Base-by-base conservation (phyloP, 2,329 filamentous ascomycete species). In the Ophiocordyceps robertsii region DNA sequence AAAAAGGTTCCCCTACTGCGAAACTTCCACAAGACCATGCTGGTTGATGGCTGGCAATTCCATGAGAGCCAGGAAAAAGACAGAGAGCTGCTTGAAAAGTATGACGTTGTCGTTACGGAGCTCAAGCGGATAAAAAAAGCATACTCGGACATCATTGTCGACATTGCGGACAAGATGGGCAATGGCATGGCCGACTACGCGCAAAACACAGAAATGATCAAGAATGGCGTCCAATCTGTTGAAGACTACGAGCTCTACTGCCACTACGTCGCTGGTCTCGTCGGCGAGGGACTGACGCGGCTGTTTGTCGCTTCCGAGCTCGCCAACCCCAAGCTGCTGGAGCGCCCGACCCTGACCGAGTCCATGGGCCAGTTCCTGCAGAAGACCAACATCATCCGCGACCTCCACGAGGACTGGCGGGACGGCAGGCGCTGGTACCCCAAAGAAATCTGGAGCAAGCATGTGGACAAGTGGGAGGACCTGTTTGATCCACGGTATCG, bases 101-200 rank as follows among this genome's bases (percentile, higher is more conserved):
- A 98, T 60, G 80, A 95, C 60, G 76, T 82, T 44, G 80, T 98
- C 48, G 75, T 95, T 50, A 69, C 74, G 44, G 90, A 98, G 70
- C 85, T 90, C 63, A 86, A 84, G 69, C 83, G 84, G 64, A 70
- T 95, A 63, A 93, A 95, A 69, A 76, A 80, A 39, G 77, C 75
- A 43, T 96, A 98, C 67, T 77, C 75, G 61, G 75, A 72, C 7
- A 89, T 96, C 57, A 92, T 98, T 64, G 82, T 82, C 64, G 90
- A 96, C 54, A 95, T 96, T 57, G 87, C 88, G 29, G 70, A 80
- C 56, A 84, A 87, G 66, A 98, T 98, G 92, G 90, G 89, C 49
- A 89, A 96, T 56, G 92, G 92, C 52, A 98, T 98, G 92, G 92
- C 92, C 27, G 90, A 98, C 65, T 98, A 94, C 60, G 84, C 77